A percentile compares a stretch with the other conserved stretches of the same genome.
These are phyloP conservation scores for Epicoccum nigrum DNA, from an alignment of 2,329 filamentous ascomycete genomes.

Conservation along the genomic window DNA sequence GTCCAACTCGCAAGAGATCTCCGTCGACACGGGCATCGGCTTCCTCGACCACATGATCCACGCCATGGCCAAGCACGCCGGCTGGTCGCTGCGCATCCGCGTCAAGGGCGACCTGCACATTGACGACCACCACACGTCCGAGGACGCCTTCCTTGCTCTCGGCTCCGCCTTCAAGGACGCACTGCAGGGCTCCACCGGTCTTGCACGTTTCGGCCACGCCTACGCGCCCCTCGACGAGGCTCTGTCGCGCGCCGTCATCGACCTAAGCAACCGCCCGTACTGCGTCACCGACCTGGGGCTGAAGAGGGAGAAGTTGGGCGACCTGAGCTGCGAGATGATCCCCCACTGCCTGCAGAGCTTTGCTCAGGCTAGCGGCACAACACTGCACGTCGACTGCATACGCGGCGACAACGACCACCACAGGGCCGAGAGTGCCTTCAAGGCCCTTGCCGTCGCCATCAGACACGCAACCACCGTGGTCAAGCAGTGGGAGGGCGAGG, in stretches of 20 bases:
- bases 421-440: conserved; percentile 94
- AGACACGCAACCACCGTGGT: conserved; percentile 76
- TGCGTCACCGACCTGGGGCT: conserved; percentile 83
- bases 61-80: conserved; percentile 91
- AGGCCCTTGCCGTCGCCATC: conserved; percentile 88
- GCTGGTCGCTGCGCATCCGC: conserved; percentile 84
- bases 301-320: conserved; percentile 89
- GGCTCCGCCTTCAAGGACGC: conserved; percentile 83
- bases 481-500: conserved; percentile 83
- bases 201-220: conserved; percentile 88
- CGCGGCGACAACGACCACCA: conserved; percentile 95
- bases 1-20: conserved; percentile 83
- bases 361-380: conserved; percentile 85
- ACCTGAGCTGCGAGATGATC: conserved; percentile 90
- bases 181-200: conserved; percentile 76
- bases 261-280: conserved; percentile 91
- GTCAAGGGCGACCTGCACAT: conserved; percentile 94
- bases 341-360: conserved; percentile 95
- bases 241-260: conserved; percentile 89
- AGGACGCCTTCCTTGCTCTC: conserved; percentile 92
- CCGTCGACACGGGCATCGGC: conserved; percentile 90
- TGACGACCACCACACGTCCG: conserved; percentile 97
- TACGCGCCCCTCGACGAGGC: conserved; percentile 96
- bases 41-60: conserved; percentile 99
- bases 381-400: conserved; percentile 93